phyloP scores from a whole-genome alignment of 768 basidiomycete species.

The Kondoa malvinella region DNA sequence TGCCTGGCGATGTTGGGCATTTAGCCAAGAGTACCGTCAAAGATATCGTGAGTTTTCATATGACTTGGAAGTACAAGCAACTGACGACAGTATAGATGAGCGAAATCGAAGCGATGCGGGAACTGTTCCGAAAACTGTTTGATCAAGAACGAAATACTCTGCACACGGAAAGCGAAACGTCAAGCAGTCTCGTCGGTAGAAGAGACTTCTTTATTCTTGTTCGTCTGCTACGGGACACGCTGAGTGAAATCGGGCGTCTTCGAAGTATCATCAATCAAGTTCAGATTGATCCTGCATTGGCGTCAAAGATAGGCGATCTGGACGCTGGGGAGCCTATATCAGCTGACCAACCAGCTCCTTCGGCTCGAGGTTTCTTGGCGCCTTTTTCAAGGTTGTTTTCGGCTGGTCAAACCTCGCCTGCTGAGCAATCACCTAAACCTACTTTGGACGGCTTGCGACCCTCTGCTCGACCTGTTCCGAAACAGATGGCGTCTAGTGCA shows the following conservation, averaged over 20 bases:
- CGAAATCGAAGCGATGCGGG: constrained; percentile 53
- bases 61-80: neutral
- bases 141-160: constrained; percentile 48
- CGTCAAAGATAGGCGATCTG: constrained; percentile 51
- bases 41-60: constrained; percentile 39
- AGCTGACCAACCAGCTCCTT: constrained; percentile 29
- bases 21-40: constrained; percentile 67
- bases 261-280: constrained; percentile 72
- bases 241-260: constrained; percentile 63
- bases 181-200: constrained; percentile 40
- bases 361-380: constrained; percentile 25
- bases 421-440: constrained; percentile 2
- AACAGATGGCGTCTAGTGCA: constrained; percentile 64
- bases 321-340: constrained; percentile 44
- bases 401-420: constrained; percentile 2
- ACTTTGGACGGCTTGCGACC: constrained; percentile 2
- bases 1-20: constrained; percentile 64
- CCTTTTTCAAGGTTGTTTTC: constrained; percentile 29
- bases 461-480: constrained; percentile 40
- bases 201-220: constrained; percentile 68
- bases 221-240: constrained; percentile 67
- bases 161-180: constrained; percentile 26
- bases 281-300: constrained; percentile 67
- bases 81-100: constrained; percentile 9
- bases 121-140: constrained; percentile 52